Conservation (phyloP, 495 filamentous ascomycete genomes). For the Podospora didyma region DNA sequence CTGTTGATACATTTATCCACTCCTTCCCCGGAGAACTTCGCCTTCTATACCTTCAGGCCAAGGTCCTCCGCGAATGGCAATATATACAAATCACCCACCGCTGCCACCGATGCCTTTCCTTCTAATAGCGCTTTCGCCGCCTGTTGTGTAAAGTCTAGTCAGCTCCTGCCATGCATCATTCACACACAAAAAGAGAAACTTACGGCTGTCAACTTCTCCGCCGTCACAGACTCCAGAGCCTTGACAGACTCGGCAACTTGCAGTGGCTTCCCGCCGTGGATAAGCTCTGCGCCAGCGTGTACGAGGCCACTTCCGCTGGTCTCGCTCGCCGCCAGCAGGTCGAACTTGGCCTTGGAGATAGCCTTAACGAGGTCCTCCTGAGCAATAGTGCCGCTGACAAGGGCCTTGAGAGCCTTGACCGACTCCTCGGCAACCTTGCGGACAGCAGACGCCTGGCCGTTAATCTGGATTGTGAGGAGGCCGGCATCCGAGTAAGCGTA, state of each 20-base stretch:
- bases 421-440: constrained; percentile 53
- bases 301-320: constrained; percentile 66
- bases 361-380: constrained; percentile 90
- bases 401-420: constrained; percentile 75
- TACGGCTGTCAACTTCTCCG: constrained; percentile 83
- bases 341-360: constrained; percentile 87
- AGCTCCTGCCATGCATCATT: constrained; percentile 13
- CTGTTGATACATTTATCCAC: constrained; percentile 48
- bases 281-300: constrained; percentile 49
- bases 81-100: constrained; percentile 82
- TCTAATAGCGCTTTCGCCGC: constrained; percentile 79
- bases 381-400: constrained; percentile 67
- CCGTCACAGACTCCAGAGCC: constrained; percentile 73
- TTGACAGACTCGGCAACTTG: constrained; percentile 80
- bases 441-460: constrained; percentile 65
- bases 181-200: constrained; percentile 33
- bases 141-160: constrained; percentile 45
- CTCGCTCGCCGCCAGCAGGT: constrained; percentile 80
- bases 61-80: constrained; percentile 92
- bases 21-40: constrained; percentile 5
- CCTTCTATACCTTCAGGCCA: constrained; percentile 81
- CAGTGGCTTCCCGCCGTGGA: constrained; percentile 78
- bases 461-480: constrained; percentile 76
- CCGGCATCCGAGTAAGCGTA: constrained; percentile 90
- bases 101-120: constrained; percentile 80